Percentiles rank a stretch among this genome's conserved stretches.
Evolutionary conservation across 2,329 filamentous ascomycete genomes (phyloP).

Genomic region (Graphiopsis chlorocephala): DNA sequence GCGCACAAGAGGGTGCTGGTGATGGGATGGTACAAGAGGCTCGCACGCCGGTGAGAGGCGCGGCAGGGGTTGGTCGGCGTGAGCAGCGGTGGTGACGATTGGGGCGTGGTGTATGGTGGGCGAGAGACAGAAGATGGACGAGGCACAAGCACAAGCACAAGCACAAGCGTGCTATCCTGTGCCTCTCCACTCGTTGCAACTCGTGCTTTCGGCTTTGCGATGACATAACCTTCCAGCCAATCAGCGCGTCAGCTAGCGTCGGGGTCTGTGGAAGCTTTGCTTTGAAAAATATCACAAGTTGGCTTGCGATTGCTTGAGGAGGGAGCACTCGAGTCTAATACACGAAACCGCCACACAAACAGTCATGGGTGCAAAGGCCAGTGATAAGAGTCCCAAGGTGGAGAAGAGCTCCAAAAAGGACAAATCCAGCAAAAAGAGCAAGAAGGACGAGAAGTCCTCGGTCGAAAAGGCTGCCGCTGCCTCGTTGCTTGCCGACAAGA

Average conservation of each 20-base stretch:
- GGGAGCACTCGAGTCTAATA: not conserved
- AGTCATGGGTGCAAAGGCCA: slow-evolving; percentile 5
- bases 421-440: slow-evolving; percentile 19
- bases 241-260: not conserved
- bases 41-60: slow-evolving; percentile 1
- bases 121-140: not conserved
- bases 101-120: not conserved
- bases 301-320: not conserved
- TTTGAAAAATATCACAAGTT: not conserved
- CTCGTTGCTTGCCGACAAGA: slow-evolving; percentile 33
- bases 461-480: slow-evolving; percentile 20
- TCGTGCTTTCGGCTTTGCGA: not conserved
- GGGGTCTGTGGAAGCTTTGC: not conserved
- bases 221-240: not conserved
- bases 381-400: slow-evolving; percentile 16
- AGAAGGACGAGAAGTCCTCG: slow-evolving; percentile 20
- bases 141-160: not conserved
- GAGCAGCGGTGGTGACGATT: not conserved
- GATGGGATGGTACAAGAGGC: not conserved
- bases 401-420: slow-evolving; percentile 18
- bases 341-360: not conserved
- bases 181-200: not conserved
- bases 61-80: not conserved
- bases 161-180: not conserved
- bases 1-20: not conserved